Base-by-base conservation (phyloP, 139 green algal species). In the Chlamydomonas schloesseri region DNA sequence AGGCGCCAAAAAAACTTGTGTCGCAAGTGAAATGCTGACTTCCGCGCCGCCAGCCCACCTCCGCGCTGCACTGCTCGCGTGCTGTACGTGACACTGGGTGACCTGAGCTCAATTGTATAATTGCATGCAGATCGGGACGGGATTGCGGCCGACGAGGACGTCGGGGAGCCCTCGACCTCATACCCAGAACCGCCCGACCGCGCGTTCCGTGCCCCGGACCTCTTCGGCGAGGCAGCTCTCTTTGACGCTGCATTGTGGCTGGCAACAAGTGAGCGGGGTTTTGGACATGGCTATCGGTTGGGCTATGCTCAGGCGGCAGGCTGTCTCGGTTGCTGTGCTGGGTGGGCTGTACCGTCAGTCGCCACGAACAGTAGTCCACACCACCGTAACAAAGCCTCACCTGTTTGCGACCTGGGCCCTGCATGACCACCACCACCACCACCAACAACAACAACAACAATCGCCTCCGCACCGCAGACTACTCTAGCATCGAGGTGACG, bases 201-300 rank as follows among this genome's bases (percentile, higher is more conserved):
- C n/a, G 65, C 68, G 6, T 91, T 88, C 71, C 71, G 75, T 17
- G 88, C 94, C 34, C 14, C 77, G 18, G 92, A 96, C 55, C 88
- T 96, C 50, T 89, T 96, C 70, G 88, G 76, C 20, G 70, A 89
- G 37, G 89, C 92, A 47, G 94, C 90, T n/a, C 83, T 90, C 71
- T 36, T 90, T 18, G 90, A 93, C 21, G 72, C 73, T 18, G 90
- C 90, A 37, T 29, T 87, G 9, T 47, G 71, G 57, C 83, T 91
- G 3, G 79, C 87, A 24, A 37, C 87, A 60, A 34, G 90, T 93
- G 62, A 86, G 89, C 33, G 26, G 24, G 69, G 31, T 3, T 21
- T 14, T 3, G 23, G 14, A 6, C 69, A 53, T 8, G 34, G 5
- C 11, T 1, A 28, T 74, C 3, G 26, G 33, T 33, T 50, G 42